A percentile compares a stretch with the other conserved stretches of the same genome.
phyloP scores from a whole-genome alignment of 179 eudicot species.

The Camellia oleifera region DNA sequence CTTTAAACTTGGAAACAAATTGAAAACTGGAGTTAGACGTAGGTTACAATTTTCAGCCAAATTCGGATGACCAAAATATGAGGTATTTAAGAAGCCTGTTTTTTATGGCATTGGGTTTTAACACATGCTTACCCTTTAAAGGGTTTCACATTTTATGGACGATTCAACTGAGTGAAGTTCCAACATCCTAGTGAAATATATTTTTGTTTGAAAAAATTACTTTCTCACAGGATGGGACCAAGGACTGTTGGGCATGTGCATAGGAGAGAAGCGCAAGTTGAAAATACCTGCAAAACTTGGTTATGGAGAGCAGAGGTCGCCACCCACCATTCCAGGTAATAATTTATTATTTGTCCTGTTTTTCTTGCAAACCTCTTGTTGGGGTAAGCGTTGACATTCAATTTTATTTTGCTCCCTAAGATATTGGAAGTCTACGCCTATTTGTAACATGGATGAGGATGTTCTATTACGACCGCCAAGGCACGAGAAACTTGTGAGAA shows the following conservation, averaged over 20 bases:
- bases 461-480: not conserved
- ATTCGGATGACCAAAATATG: not conserved
- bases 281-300: conserved; percentile 95
- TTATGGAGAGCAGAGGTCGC: conserved; percentile 91
- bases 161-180: too few relatives aligned
- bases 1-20: not conserved
- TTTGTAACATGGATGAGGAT: not conserved
- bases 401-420: not conserved
- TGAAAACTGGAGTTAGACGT: too few relatives aligned
- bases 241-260: conserved; percentile 89
- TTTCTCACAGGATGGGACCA: conserved; percentile 91
- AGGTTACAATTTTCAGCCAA: not conserved
- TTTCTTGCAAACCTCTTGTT: not conserved
- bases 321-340: conserved; percentile 96
- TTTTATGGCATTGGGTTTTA: too few relatives aligned
- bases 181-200: not conserved
- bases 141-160: too few relatives aligned
- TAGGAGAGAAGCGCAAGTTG: conserved; percentile 95
- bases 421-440: not conserved
- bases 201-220: not conserved
- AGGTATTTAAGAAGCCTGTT: not conserved
- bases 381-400: not conserved
- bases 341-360: not conserved
- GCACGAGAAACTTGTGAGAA: too few relatives aligned
- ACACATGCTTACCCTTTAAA: too few relatives aligned